Conservation (phyloP, 495 filamentous ascomycete genomes). For the Amphirosellinia nigrospora region DNA sequence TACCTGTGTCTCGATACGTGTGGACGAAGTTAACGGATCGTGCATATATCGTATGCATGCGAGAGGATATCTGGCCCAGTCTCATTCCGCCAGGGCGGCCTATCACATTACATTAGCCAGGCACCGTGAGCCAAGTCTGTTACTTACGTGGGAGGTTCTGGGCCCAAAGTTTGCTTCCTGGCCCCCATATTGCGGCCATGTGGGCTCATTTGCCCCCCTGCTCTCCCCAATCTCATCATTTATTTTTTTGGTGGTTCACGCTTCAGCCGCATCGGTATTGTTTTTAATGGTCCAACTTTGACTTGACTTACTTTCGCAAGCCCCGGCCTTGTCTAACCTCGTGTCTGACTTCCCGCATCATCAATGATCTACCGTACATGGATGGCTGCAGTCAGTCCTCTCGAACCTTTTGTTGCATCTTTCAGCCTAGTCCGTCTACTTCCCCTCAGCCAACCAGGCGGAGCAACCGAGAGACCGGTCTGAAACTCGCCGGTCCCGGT, state of each 20-base stretch:
- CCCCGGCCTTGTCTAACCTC: constrained; percentile 20
- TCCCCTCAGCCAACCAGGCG: constrained; percentile 1
- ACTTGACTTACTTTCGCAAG: constrained; percentile 6
- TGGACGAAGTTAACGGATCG: constrained; percentile 22
- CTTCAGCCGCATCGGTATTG: constrained; percentile 14
- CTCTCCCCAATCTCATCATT: too few species aligned
- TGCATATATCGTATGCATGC: constrained; percentile 20
- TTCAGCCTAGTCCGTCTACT: constrained; percentile 14
- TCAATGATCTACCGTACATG: constrained; percentile 27
- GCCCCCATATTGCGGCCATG: background rate
- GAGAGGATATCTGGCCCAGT: constrained; percentile 20
- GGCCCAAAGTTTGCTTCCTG: background rate
- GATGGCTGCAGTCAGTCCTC: constrained; percentile 22
- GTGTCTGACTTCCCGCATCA: constrained; percentile 24
- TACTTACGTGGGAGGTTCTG: constrained; percentile 1
- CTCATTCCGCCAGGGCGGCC: constrained; percentile 19
- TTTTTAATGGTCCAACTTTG: too few species aligned
- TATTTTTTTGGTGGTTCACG: background rate
- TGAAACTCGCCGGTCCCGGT: constrained; percentile 19
- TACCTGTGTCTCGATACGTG: constrained; percentile 16
- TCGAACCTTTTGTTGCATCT: constrained; percentile 16
- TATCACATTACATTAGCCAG: constrained; percentile 24
- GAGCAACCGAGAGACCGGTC: constrained; percentile 1
- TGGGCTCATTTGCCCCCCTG: background rate
- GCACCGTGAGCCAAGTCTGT: constrained; percentile 8